These are phyloP conservation scores for Podaxis sp. DNA, from an alignment of 768 basidiomycete species.

Conservation along the genomic window DNA sequence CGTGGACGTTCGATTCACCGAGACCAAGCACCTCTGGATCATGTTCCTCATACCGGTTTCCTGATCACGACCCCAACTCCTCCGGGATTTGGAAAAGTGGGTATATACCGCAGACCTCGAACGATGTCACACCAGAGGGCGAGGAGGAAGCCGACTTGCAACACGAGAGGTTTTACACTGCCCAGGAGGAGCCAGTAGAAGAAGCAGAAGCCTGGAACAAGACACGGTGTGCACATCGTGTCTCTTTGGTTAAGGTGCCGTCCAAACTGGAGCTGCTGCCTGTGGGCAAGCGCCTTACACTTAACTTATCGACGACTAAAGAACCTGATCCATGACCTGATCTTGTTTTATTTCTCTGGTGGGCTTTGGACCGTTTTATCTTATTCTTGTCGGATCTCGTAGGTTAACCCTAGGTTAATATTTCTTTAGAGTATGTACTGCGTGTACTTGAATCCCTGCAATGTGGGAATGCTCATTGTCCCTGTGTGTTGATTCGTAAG, in stretches of 20 bases:
- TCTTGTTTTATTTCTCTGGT: neutral
- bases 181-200: constrained; percentile 52
- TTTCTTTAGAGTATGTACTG: neutral
- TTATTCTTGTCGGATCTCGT: constrained; percentile 10
- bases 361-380: neutral
- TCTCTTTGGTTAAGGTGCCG: constrained; percentile 77
- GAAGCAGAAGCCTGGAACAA: constrained; percentile 89
- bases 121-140: neutral
- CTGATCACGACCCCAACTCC: neutral
- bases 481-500: neutral
- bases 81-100: neutral
- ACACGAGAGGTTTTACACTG: constrained; percentile 49
- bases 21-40: constrained; percentile 34
- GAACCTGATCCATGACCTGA: neutral
- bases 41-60: constrained; percentile 29
- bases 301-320: neutral
- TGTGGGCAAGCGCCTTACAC: constrained; percentile 13
- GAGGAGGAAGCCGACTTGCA: constrained; percentile 10
- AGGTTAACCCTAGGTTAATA: constrained; percentile 15
- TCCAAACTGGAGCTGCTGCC: constrained; percentile 38
- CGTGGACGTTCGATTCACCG: constrained; percentile 35
- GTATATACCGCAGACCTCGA: neutral
- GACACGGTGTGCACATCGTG: constrained; percentile 82
- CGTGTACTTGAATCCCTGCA: neutral
- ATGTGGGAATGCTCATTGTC: constrained; percentile 3